Evolutionary conservation across 768 basidiomycete genomes (phyloP).

Genomic region (Russula emetica): DNA sequence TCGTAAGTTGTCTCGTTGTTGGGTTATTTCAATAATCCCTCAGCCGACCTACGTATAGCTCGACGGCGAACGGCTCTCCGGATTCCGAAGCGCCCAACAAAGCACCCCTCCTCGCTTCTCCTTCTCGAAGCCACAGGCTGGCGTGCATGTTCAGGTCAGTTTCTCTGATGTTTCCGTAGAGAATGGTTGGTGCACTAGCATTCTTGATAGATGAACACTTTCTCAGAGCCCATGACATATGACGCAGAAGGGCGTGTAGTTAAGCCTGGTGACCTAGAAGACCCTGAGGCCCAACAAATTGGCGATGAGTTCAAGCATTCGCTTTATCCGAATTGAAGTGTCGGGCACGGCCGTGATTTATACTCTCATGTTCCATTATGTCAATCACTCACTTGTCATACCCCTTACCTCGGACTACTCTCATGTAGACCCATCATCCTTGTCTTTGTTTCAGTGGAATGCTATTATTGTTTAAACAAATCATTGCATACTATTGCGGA

Average conservation of each 20-base stretch:
- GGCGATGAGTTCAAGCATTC: constrained; percentile 63
- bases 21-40: constrained; percentile 27
- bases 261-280: constrained; percentile 44
- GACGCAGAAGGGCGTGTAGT: constrained; percentile 52
- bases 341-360: neutral
- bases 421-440: neutral
- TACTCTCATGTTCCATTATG: constrained; percentile 8
- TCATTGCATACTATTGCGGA: neutral
- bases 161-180: too few species aligned
- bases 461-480: neutral
- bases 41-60: constrained; percentile 18
- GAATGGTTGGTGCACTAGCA: neutral
- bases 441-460: constrained; percentile 1
- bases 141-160: constrained; percentile 38
- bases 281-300: constrained; percentile 57
- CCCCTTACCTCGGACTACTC: constrained; percentile 4
- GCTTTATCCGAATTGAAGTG: constrained; percentile 12
- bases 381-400: constrained; percentile 1
- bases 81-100: constrained; percentile 25
- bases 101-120: constrained; percentile 16
- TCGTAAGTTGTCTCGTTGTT: constrained; percentile 17
- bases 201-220: constrained; percentile 15
- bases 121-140: constrained; percentile 27
- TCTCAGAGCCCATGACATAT: constrained; percentile 44
- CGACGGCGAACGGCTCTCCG: constrained; percentile 26